Conservation (phyloP, 1,284 basidiomycete genomes). For the Schizopora paradoxa region DNA sequence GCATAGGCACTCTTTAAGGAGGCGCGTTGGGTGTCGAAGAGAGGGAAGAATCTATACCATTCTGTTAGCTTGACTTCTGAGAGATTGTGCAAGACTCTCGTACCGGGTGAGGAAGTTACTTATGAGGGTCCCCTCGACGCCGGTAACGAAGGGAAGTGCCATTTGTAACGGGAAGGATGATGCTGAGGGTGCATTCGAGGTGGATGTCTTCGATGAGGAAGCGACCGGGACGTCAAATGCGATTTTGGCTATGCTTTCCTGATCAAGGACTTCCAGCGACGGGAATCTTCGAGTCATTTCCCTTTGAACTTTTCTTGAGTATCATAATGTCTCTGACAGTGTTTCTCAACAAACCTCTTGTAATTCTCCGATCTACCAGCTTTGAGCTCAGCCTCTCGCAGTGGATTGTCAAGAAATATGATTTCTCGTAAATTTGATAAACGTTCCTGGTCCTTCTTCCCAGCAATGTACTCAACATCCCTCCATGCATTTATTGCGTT, state of each 20-base stretch:
- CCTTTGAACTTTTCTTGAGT: slow-evolving; percentile 35
- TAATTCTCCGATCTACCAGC: slow-evolving; percentile 52
- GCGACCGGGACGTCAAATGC: slow-evolving; percentile 55
- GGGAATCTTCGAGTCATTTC: slow-evolving; percentile 69
- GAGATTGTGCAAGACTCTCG: slow-evolving; percentile 23
- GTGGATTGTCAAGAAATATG: slow-evolving; percentile 74
- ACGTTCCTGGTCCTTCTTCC: slow-evolving; percentile 49
- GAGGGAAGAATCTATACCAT: slow-evolving; percentile 67
- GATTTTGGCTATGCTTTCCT: slow-evolving; percentile 68
- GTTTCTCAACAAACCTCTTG: slow-evolving; percentile 48
- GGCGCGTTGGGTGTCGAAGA: slow-evolving; percentile 76
- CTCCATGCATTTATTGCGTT: slow-evolving; percentile 63
- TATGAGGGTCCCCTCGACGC: slow-evolving; percentile 61
- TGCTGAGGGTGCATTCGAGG: slow-evolving; percentile 38
- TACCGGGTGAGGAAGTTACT: slow-evolving; percentile 77
- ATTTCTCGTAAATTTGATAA: slow-evolving; percentile 67
- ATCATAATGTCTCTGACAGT: slow-evolving; percentile 21
- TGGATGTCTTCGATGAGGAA: slow-evolving; percentile 32
- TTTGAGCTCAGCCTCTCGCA: slow-evolving; percentile 60
- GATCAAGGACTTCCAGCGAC: slow-evolving; percentile 68
- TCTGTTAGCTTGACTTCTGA: slow-evolving; percentile 17
- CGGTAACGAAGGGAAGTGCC: slow-evolving; percentile 70
- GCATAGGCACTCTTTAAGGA: slow-evolving; percentile 75
- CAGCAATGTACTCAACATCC: slow-evolving; percentile 61
- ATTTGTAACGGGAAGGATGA: slow-evolving; percentile 71